Evolutionary conservation across 345 rosid species (phyloP), one percentile per base, ranked within the genome.

Genomic region (Aquilaria sinensis): DNA sequence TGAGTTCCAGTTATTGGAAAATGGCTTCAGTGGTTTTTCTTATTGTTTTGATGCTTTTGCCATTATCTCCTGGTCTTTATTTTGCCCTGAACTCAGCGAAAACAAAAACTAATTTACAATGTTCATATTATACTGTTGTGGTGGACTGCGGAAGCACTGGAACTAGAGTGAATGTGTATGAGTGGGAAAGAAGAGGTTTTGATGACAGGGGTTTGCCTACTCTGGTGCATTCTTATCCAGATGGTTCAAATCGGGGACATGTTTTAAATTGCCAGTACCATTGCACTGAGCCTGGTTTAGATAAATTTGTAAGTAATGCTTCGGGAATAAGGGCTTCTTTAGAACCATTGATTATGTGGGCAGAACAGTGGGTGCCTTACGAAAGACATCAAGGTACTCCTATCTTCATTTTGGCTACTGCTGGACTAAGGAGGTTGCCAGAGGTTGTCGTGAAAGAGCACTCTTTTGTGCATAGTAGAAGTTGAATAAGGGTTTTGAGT

Each of bases 101-200:
- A 53, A 52, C 68, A 55, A 47, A 23, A 47, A 47, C 34, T 47
- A 50, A 49, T 14, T 31, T 52, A 31, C 45, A 57, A 30, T 60
- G 51, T 15, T 70, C 61, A 14, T 75, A 74, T 51, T 79, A 69
- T 51, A 77, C 78, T 10, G 82, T 85, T 65, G 78, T 83, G 43
- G 72, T 83, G 70, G 86, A 85, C 64, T 81, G 92, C 47, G 92
- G 92, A 62, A 85, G 88, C 76, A 83, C 85, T 1, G 88, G 88
- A 48, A 83, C 85, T 1, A 73, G 82, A 23, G 88, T 85, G 60
- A 79, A 74, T 65, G 85, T 79, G 51, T 83, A 77, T 51, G 74
- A 75, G 61, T 81, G 88, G 92, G 63, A 51, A 52, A 49, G 34
- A 11, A 53, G 73, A 61, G 68, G 15, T 64, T 65, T 67, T 13